phyloP scores from a whole-genome alignment of 768 basidiomycete species.

The Boletus rubroflammeus region DNA sequence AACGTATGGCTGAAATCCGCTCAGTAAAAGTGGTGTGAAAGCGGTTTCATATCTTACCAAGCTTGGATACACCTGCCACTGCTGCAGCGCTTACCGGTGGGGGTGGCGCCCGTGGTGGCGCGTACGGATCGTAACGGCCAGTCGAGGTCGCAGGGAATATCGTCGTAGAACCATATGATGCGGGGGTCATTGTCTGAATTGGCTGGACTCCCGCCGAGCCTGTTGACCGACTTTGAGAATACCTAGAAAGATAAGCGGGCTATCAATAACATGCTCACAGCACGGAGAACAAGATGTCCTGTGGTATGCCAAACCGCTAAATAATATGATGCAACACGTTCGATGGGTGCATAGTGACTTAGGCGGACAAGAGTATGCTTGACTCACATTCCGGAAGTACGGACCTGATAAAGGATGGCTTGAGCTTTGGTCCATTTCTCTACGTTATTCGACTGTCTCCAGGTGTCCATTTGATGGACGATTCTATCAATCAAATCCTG shows the following conservation, averaged over 20 bases:
- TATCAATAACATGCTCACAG: conserved; percentile 17
- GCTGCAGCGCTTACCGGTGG: conserved; percentile 38
- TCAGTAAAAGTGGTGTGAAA: conserved; percentile 10
- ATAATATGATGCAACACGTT: conserved; percentile 8
- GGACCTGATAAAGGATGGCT: conserved; percentile 63
- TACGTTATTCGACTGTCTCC: conserved; percentile 51
- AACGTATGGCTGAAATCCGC: conserved; percentile 53
- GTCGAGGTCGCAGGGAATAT: conserved; percentile 28
- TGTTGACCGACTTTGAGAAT: conserved; percentile 26
- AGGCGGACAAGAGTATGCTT: conserved; percentile 7
- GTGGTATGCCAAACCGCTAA: conserved; percentile 7
- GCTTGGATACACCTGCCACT: conserved; percentile 24
- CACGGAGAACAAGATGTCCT: background rate
- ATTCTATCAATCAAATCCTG: conserved; percentile 84
- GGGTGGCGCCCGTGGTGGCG: conserved; percentile 48
- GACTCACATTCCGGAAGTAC: conserved; percentile 64
- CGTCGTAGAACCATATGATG: conserved; percentile 22
- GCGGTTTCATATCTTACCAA: conserved; percentile 21
- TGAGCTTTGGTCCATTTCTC: conserved; percentile 73
- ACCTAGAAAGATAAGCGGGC: conserved; percentile 18
- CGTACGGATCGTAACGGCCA: conserved; percentile 64
- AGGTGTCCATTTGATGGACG: conserved; percentile 51
- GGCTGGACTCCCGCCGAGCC: conserved; percentile 25
- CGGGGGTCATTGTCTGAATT: conserved; percentile 16
- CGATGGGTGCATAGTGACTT: conserved; percentile 8